These are phyloP conservation scores for Dictyostelium firmibasis DNA, from an alignment of 78 protist species.

Conservation along the genomic window DNA sequence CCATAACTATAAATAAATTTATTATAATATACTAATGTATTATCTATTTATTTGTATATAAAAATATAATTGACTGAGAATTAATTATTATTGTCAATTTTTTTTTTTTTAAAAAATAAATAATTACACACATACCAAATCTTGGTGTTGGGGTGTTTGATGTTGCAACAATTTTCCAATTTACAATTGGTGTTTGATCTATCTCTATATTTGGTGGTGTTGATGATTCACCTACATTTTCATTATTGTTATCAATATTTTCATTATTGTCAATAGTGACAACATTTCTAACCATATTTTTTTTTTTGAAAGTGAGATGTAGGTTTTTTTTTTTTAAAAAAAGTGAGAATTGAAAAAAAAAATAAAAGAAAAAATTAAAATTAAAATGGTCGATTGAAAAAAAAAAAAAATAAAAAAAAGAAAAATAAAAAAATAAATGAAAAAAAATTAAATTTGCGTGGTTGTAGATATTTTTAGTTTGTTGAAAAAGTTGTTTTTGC, in stretches of 20 bases:
- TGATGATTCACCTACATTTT: neutral
- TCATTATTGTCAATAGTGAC: neutral
- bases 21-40: constrained; percentile 22
- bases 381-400: no score
- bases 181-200: neutral
- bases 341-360: neutral
- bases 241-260: neutral
- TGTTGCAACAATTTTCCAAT: constrained; percentile 64
- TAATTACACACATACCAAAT: constrained; percentile 38
- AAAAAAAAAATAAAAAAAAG: no score
- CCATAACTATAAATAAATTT: constrained; percentile 31
- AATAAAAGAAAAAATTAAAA: neutral
- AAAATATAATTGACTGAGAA: no score
- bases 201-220: neutral
- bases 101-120: neutral
- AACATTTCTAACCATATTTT: neutral
- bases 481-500: no score
- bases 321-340: neutral
- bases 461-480: no score
- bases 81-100: no score
- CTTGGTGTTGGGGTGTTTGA: constrained; percentile 60
- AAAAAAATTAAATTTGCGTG: no score
- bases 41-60: neutral
- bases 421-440: no score
- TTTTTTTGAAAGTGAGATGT: neutral